Evolutionary conservation across 805 yeast species (phyloP).

Genomic region (Pichia eremophila): DNA sequence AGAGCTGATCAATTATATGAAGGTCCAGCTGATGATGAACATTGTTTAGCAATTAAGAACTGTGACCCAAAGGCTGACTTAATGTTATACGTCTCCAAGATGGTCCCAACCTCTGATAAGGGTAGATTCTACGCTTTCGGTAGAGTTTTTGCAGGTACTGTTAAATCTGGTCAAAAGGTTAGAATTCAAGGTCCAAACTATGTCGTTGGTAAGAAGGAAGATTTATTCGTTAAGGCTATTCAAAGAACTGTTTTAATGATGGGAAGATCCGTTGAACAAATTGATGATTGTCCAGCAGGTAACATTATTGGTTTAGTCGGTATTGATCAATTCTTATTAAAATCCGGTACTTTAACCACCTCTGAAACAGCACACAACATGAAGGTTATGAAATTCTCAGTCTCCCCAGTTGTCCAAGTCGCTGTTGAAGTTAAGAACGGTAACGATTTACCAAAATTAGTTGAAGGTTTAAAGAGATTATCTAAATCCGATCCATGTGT

Average conservation of each 20-base stretch:
- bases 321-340: constrained; percentile 98
- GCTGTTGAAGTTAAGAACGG: constrained; percentile 99
- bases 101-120: constrained; percentile 99
- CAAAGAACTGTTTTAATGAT: constrained; percentile 99
- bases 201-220: constrained; percentile 97
- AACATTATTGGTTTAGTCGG: constrained; percentile 99
- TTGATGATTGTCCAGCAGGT: constrained; percentile 99
- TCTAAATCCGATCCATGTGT: constrained; percentile 99
- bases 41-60: constrained; percentile 87
- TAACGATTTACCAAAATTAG: constrained; percentile 97
- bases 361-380: constrained; percentile 95
- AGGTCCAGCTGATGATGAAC: constrained; percentile 93
- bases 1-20: constrained; percentile 99
- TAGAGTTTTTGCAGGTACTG: constrained; percentile 99
- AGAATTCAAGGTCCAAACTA: constrained; percentile 99
- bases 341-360: constrained; percentile 98
- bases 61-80: constrained; percentile 98
- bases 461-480: constrained; percentile 99
- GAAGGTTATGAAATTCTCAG: constrained; percentile 99
- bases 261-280: constrained; percentile 98
- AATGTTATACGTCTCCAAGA: constrained; percentile 99
- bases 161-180: constrained; percentile 96
- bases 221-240: constrained; percentile 90
- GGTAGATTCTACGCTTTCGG: constrained; percentile 99
- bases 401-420: constrained; percentile 98